Percentiles rank a stretch among this genome's conserved stretches.
These are phyloP conservation scores for Pisolithus orientalis DNA, from an alignment of 768 basidiomycete genomes.

Conservation along the genomic window DNA sequence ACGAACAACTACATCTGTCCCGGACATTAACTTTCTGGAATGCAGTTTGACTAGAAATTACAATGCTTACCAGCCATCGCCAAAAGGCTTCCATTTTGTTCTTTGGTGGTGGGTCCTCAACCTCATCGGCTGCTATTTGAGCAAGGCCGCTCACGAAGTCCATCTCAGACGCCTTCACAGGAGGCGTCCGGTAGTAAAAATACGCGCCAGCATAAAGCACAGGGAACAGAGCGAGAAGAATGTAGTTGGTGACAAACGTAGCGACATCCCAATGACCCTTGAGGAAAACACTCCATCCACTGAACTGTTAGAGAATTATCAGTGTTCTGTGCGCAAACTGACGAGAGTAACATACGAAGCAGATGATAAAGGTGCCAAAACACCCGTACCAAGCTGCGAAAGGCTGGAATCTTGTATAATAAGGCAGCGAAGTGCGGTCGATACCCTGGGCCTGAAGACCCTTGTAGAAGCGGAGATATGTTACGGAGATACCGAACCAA, in stretches of 20 bases:
- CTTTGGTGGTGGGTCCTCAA: slow-evolving; percentile 65
- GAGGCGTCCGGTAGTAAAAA: slow-evolving; percentile 30
- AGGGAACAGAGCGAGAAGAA: slow-evolving; percentile 69
- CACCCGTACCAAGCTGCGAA: slow-evolving; percentile 58
- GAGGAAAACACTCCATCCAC: slow-evolving; percentile 48
- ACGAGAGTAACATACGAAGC: slow-evolving; percentile 45
- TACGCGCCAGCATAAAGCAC: slow-evolving; percentile 60
- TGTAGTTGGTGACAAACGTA: slow-evolving; percentile 80
- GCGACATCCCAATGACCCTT: slow-evolving; percentile 46
- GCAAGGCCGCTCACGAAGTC: slow-evolving; percentile 73
- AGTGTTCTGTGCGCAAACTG: not conserved
- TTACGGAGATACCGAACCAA: slow-evolving; percentile 74
- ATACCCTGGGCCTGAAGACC: slow-evolving; percentile 79
- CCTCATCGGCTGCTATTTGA: slow-evolving; percentile 63
- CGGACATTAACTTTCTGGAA: not conserved
- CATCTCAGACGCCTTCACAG: slow-evolving; percentile 54
- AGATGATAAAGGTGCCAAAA: slow-evolving; percentile 39
- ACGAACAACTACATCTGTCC: not conserved
- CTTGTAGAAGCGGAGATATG: slow-evolving; percentile 79
- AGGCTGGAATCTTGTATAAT: slow-evolving; percentile 58
- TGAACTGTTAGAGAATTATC: slow-evolving; percentile 39
- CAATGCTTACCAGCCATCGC: slow-evolving; percentile 64
- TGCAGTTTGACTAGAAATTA: no score
- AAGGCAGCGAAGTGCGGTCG: slow-evolving; percentile 68
- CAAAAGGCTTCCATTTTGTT: slow-evolving; percentile 69